Conservation (phyloP, 768 basidiomycete genomes). For the Panaeolus papilionaceus region DNA sequence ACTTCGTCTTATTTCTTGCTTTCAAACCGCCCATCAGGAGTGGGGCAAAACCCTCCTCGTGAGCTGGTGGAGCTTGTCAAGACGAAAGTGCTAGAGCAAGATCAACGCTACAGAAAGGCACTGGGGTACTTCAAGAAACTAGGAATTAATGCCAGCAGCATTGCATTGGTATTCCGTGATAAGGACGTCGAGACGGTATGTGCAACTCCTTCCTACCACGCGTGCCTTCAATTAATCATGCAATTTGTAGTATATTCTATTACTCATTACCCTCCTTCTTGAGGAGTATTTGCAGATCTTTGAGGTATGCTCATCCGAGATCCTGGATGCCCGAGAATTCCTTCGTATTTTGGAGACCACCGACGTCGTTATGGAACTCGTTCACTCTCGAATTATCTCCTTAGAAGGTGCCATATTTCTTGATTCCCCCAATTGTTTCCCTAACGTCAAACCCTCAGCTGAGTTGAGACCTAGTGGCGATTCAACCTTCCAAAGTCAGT, state of each 20-base stretch:
- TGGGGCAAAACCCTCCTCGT: neutral
- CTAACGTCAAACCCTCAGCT: neutral
- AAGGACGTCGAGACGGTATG: neutral
- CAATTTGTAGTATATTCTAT: neutral
- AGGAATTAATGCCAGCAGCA: slow-evolving; percentile 1
- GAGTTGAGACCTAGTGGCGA: neutral
- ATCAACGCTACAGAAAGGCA: neutral
- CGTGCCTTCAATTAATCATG: neutral
- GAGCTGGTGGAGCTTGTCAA: neutral
- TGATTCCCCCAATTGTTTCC: neutral
- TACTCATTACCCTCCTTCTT: neutral
- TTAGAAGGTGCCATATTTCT: neutral
- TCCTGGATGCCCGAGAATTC: neutral
- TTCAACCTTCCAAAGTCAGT: neutral
- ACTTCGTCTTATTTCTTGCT: neutral
- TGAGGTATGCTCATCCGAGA: slow-evolving; percentile 4
- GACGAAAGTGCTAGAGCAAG: neutral
- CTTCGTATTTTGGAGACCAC: neutral
- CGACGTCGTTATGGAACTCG: neutral
- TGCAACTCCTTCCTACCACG: neutral
- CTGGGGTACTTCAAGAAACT: neutral
- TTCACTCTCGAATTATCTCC: neutral
- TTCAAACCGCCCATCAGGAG: neutral
- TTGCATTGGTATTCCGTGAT: slow-evolving; percentile 11
- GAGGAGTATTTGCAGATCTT: slow-evolving; percentile 7